These are phyloP conservation scores for Phytophthora aleatoria DNA, from an alignment of 352 stramenopile species.

Conservation along the genomic window DNA sequence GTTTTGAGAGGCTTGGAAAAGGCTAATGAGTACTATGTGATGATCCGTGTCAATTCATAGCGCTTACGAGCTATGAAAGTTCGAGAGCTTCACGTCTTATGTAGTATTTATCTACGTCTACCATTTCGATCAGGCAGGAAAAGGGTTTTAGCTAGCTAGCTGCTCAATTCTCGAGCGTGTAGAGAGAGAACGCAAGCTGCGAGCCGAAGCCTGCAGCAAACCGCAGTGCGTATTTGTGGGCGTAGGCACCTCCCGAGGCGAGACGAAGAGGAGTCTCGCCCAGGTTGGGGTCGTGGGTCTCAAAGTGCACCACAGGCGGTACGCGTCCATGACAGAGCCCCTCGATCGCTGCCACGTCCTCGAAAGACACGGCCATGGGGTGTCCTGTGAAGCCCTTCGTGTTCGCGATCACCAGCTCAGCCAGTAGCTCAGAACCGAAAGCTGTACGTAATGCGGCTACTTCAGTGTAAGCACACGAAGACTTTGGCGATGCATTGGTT, in stretches of 20 bases:
- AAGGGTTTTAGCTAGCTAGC: neutral
- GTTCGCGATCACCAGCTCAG: slow-evolving; percentile 88
- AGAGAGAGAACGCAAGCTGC: slow-evolving; percentile 96
- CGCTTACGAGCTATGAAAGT: neutral
- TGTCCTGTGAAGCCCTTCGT: slow-evolving; percentile 96
- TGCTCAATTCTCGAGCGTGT: slow-evolving; percentile 66
- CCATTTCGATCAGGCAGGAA: slow-evolving; percentile 17
- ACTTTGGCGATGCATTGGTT: slow-evolving; percentile 93
- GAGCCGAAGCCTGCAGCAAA: slow-evolving; percentile 97
- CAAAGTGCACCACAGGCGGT: slow-evolving; percentile 93
- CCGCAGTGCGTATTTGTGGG: slow-evolving; percentile 92
- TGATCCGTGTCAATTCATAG: slow-evolving; percentile 17
- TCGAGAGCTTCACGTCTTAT: slow-evolving; percentile 4
- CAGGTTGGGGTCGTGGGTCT: slow-evolving; percentile 80
- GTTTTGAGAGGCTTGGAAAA: neutral
- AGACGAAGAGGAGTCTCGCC: slow-evolving; percentile 56
- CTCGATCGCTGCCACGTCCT: slow-evolving; percentile 95
- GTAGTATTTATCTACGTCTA: slow-evolving; percentile 22
- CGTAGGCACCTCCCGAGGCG: slow-evolving; percentile 61
- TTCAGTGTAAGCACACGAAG: slow-evolving; percentile 96
- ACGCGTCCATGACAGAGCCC: slow-evolving; percentile 87
- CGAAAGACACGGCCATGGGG: slow-evolving; percentile 96
- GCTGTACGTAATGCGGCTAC: slow-evolving; percentile 65
- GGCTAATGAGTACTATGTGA: slow-evolving; percentile 13
- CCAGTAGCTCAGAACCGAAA: slow-evolving; percentile 72